Conservation (phyloP, 345 rosid species). For the Citropsis articulata region DNA sequence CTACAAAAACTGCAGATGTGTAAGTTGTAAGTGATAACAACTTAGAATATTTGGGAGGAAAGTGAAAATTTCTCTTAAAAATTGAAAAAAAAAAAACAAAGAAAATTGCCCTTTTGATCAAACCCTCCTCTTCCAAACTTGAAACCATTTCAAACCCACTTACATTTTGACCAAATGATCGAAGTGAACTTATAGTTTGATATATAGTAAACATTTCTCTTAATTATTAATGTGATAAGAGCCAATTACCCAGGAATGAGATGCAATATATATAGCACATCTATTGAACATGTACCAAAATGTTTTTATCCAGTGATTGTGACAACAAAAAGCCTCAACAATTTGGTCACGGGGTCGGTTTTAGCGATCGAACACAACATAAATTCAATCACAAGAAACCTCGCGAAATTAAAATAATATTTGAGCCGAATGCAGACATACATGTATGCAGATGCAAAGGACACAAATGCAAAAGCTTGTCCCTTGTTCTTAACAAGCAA, state of each 20-base stretch:
- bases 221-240: neutral
- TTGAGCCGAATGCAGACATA: neutral
- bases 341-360: slow-evolving; percentile 35
- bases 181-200: neutral
- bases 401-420: neutral
- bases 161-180: neutral
- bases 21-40: no score
- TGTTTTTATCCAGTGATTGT: slow-evolving; percentile 6
- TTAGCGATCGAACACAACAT: neutral
- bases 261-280: neutral
- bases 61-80: neutral
- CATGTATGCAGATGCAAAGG: slow-evolving; percentile 8
- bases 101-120: neutral
- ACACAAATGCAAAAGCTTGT: neutral
- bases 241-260: neutral
- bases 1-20: no score
- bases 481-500: slow-evolving; percentile 7
- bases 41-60: neutral
- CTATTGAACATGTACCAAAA: slow-evolving; percentile 1
- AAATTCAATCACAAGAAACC: neutral
- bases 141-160: neutral
- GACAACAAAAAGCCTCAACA: slow-evolving; percentile 13
- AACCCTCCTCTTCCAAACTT: neutral
- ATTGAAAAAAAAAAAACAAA: no score
- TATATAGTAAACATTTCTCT: neutral